Percentiles rank a stretch among this genome's conserved stretches.
phyloP scores from a whole-genome alignment of 352 stramenopile species.

The Peronospora destructor region DNA sequence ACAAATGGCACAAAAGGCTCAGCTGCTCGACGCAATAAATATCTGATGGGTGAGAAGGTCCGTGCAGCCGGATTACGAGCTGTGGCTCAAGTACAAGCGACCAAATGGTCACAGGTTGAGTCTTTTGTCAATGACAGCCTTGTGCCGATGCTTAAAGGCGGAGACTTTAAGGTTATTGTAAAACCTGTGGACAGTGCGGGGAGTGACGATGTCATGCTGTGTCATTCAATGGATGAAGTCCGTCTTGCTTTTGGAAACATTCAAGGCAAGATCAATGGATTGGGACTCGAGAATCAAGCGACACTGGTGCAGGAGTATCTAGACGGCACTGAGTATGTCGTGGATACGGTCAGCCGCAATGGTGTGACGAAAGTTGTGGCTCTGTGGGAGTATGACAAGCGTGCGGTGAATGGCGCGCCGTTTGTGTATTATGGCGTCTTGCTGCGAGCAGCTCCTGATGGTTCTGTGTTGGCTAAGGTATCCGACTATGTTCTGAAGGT shows the following conservation, averaged over 20 bases:
- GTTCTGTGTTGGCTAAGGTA: constrained; percentile 38
- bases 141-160: constrained; percentile 22
- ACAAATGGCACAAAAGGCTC: constrained; percentile 82
- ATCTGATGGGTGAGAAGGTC: constrained; percentile 83
- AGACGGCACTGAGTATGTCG: constrained; percentile 91
- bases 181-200: constrained; percentile 92
- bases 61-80: constrained; percentile 62
- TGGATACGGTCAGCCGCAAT: constrained; percentile 93
- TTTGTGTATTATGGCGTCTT: constrained; percentile 93
- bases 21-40: constrained; percentile 86
- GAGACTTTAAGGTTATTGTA: constrained; percentile 76
- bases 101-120: constrained; percentile 77
- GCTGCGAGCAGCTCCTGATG: constrained; percentile 43
- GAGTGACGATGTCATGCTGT: constrained; percentile 91
- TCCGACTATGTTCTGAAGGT: constrained; percentile 66
- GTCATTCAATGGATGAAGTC: constrained; percentile 85
- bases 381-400: constrained; percentile 97
- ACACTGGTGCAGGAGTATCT: constrained; percentile 94
- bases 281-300: constrained; percentile 81
- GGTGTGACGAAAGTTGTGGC: constrained; percentile 92
- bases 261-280: constrained; percentile 85
- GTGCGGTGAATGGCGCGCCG: constrained; percentile 83
- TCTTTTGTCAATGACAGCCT: constrained; percentile 72
- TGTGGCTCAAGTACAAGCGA: constrained; percentile 63
- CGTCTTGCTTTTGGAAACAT: constrained; percentile 87